Base-by-base conservation (phyloP, 2,329 filamentous ascomycete genomes). In the Colletotrichum tanaceti region DNA sequence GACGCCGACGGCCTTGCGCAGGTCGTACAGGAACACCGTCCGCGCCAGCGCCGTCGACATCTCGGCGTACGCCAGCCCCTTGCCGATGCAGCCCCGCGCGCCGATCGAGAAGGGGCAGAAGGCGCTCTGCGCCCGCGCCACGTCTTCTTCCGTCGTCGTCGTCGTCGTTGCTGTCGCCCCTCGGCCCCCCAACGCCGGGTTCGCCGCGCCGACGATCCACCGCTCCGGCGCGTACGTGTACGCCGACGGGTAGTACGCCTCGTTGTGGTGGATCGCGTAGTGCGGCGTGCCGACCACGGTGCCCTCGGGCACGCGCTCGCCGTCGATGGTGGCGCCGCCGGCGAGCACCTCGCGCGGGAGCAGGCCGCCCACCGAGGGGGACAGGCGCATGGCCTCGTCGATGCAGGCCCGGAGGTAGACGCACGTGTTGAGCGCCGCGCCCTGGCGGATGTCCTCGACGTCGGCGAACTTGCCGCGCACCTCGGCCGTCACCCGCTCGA, bases 51-150 rank as follows among this genome's bases (percentile, higher is more conserved):
- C 86, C 5, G 87, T 85, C 59, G 82, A 86, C 85, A 92, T 86
- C 81, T 92, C 90, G 52, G 87, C 83, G 73, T 92, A 91, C 2
- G 90, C 90, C 52, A 92, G 78, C 0, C 86, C 85, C 82, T 92
- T 93, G 0, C 91, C 91, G 63, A 93, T 91, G 74, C 91, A 93
- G 2, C 90, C 90, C 13, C 91, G 81, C 0, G 90, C 88, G 0
- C 91, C 91, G 70, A 92, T 82, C 53, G 86, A 89, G 73, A 93
- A 93, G 1, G 93, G 91, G 71, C 90, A 93, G 79, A 92, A 95
- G 0, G 92, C 92, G 41, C 83, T 85, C 58, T 90, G 86, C 2
- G 91, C 90, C 5, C 81, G 74, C 3, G 83, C 80, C 1, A 87
- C 80, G 60, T 87, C 85, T 1, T 84, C 82, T 65, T 85, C 84